Evolutionary conservation across 768 basidiomycete genomes (phyloP).

Genomic region (Boletales sp.): DNA sequence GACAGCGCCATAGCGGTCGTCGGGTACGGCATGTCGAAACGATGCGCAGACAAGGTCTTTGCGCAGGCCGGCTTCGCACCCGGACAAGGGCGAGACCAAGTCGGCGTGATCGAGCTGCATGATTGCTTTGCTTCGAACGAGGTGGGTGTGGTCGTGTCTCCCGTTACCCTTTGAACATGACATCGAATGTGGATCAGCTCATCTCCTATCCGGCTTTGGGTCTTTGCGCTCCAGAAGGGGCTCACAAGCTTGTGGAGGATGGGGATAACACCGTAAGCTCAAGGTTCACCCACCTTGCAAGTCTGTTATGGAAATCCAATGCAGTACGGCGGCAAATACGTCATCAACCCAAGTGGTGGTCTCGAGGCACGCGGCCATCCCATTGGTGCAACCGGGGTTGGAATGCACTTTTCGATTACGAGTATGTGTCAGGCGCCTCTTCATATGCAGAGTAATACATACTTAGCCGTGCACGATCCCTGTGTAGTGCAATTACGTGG

Average conservation of each 20-base stretch:
- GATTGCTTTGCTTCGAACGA: constrained; percentile 84
- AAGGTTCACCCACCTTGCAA: background rate
- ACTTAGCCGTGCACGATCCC: constrained; percentile 1
- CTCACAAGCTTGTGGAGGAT: constrained; percentile 66
- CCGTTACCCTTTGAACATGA: background rate
- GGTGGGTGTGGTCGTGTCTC: constrained; percentile 33
- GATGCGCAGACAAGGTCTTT: constrained; percentile 65
- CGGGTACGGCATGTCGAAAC: constrained; percentile 70
- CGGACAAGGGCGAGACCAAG: constrained; percentile 60
- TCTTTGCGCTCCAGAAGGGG: constrained; percentile 58
- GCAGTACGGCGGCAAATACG: constrained; percentile 78
- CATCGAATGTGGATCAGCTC: constrained; percentile 40
- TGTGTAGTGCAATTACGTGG: constrained; percentile 63
- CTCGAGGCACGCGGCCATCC: constrained; percentile 84
- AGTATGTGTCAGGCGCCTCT: constrained; percentile 41
- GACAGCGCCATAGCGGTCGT: constrained; percentile 70
- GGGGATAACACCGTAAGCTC: constrained; percentile 73
- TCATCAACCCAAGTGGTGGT: constrained; percentile 81
- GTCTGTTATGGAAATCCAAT: background rate
- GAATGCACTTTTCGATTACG: constrained; percentile 80
- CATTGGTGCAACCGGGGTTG: constrained; percentile 72
- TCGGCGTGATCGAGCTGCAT: constrained; percentile 80
- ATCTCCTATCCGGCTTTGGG: constrained; percentile 78
- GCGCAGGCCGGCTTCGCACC: constrained; percentile 60
- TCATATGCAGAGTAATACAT: background rate